Conservation (phyloP, 2,329 filamentous ascomycete species). For the Capronia epimyces region DNA sequence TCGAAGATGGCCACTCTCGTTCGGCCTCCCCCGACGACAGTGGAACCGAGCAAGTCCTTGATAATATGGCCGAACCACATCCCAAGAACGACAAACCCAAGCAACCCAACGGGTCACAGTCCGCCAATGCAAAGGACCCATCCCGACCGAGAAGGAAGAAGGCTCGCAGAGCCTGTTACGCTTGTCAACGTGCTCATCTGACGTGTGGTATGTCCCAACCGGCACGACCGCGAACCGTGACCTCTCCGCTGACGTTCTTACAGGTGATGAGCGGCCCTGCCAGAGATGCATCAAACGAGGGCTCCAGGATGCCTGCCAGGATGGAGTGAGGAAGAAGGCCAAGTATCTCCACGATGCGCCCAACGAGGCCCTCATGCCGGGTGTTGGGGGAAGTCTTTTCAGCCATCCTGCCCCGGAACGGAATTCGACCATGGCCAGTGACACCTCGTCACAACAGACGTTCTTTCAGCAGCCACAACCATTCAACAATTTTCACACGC, state of each 20-base stretch:
- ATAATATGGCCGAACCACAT: slow-evolving; percentile 35
- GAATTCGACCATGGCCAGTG: slow-evolving; percentile 29
- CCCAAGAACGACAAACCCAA: slow-evolving; percentile 43
- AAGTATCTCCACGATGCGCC: slow-evolving; percentile 98
- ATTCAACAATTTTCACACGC: slow-evolving; percentile 39
- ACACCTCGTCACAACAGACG: slow-evolving; percentile 33
- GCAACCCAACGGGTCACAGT: slow-evolving; percentile 52
- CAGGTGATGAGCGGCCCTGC: slow-evolving; percentile 93
- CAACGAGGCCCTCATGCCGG: slow-evolving; percentile 80
- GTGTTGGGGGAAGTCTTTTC: slow-evolving; percentile 63
- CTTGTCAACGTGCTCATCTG: slow-evolving; percentile 92
- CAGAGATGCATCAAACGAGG: slow-evolving; percentile 90
- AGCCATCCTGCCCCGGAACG: slow-evolving; percentile 44
- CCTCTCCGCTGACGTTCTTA: slow-evolving; percentile 30
- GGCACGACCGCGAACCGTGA: slow-evolving; percentile 7
- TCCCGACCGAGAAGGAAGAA: slow-evolving; percentile 88
- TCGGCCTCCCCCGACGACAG: slow-evolving; percentile 37
- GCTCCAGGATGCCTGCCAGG: slow-evolving; percentile 84
- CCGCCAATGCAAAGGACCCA: slow-evolving; percentile 71
- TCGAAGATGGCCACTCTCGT: slow-evolving; percentile 35
- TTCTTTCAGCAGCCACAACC: slow-evolving; percentile 38
- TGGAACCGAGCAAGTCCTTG: slow-evolving; percentile 36
- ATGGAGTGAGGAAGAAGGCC: slow-evolving; percentile 96
- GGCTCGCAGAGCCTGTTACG: slow-evolving; percentile 89
- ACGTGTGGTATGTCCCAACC: slow-evolving; percentile 80